Conservation (phyloP, 805 yeast species). For the Zygoascus bituminiphila region DNA sequence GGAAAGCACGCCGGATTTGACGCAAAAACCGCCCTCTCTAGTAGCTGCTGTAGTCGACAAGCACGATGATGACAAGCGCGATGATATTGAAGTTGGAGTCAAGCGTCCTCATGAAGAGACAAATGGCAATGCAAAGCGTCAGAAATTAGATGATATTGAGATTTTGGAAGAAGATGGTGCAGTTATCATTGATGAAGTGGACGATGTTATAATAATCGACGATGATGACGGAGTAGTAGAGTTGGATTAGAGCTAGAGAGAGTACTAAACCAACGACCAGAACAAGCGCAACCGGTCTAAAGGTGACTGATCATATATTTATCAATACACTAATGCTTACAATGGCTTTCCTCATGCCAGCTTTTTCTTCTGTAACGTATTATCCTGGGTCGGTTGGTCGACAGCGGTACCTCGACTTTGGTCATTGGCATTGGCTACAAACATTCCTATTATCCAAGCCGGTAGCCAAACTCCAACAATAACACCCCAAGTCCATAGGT, state of each 20-base stretch:
- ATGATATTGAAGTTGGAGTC: too few relatives aligned
- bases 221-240: conserved; percentile 16
- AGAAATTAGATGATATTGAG: conserved; percentile 11
- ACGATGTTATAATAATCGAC: conserved; percentile 17
- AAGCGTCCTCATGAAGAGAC: conserved; percentile 3
- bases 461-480: conserved; percentile 75
- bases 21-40: neutral
- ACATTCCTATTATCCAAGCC: conserved; percentile 47
- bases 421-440: conserved; percentile 7
- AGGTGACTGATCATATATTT: too few relatives aligned
- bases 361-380: neutral
- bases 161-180: conserved; percentile 4
- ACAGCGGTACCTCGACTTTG: too few relatives aligned
- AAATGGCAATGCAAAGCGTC: conserved; percentile 6
- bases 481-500: conserved; percentile 81
- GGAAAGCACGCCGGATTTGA: conserved; percentile 4
- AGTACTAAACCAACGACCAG: too few relatives aligned
- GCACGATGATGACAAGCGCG: too few relatives aligned
- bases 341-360: neutral
- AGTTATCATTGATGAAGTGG: conserved; percentile 16
- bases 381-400: too few relatives aligned
- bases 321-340: conserved; percentile 5
- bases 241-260: neutral
- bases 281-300: too few relatives aligned
- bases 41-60: neutral